A percentile compares a stretch with the other conserved stretches of the same genome.
Evolutionary conservation across 805 yeast genomes (phyloP).

Genomic region (Wickerhamiella sergipiensis): DNA sequence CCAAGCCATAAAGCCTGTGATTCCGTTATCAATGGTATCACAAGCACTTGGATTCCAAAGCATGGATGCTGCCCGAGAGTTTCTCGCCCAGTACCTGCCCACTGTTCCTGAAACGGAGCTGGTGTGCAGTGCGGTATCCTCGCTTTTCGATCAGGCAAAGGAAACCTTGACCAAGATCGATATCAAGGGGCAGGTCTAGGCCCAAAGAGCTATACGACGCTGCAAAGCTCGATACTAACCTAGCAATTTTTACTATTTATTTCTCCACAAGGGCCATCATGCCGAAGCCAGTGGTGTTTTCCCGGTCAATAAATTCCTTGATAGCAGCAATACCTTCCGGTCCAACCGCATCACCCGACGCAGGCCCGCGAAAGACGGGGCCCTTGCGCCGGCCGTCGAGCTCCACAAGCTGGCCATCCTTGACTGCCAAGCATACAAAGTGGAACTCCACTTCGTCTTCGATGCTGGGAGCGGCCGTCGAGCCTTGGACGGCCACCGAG

Average conservation of each 20-base stretch:
- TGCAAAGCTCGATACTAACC: neutral
- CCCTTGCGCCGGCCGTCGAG: conserved; percentile 81
- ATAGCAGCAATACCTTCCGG: conserved; percentile 40
- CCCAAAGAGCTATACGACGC: too few relatives aligned
- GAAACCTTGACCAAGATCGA: conserved; percentile 46
- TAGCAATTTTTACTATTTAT: neutral
- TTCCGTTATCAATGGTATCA: conserved; percentile 16
- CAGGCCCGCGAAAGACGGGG: conserved; percentile 41
- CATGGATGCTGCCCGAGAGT: conserved; percentile 5
- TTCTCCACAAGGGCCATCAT: conserved; percentile 42
- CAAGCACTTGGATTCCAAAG: conserved; percentile 26
- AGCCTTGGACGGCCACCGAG: conserved; percentile 26
- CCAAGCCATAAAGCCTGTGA: conserved; percentile 33
- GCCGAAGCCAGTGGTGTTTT: conserved; percentile 39
- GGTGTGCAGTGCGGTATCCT: conserved; percentile 18
- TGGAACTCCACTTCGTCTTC: conserved; percentile 46
- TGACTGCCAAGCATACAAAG: conserved; percentile 52
- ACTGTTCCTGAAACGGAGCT: conserved; percentile 6
- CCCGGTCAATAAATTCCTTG: conserved; percentile 47
- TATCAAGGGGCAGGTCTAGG: conserved; percentile 67
- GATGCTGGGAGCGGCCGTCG: conserved; percentile 29
- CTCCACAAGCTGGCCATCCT: conserved; percentile 51
- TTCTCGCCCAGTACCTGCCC: neutral
- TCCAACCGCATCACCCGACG: conserved; percentile 41
- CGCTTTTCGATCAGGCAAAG: conserved; percentile 21